Percentiles rank a stretch among this genome's conserved stretches.
Conservation (phyloP, 1,284 basidiomycete genomes). For the Megacollybia platyphylla region DNA sequence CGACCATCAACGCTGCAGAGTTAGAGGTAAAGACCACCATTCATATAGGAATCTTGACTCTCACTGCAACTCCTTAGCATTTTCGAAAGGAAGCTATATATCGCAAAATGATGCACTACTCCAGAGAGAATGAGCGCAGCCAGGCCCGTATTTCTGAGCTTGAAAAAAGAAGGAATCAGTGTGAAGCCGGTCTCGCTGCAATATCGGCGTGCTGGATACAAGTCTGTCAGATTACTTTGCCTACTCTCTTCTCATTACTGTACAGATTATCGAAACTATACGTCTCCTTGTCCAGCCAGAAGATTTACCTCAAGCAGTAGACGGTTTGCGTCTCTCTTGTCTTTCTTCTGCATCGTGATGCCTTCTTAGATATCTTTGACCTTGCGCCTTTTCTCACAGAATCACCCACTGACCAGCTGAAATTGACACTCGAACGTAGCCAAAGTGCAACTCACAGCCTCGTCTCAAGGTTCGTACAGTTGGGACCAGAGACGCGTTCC, state of each 20-base stretch:
- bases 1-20: constrained; percentile 42
- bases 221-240: constrained; percentile 27
- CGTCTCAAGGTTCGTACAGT: constrained; percentile 43
- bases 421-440: constrained; percentile 36
- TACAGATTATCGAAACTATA: constrained; percentile 58
- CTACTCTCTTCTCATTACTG: constrained; percentile 6
- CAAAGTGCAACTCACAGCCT: constrained; percentile 48
- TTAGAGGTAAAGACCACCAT: constrained; percentile 46
- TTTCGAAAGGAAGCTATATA: constrained; percentile 90
- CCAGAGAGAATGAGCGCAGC: constrained; percentile 67
- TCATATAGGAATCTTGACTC: constrained; percentile 7
- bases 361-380: constrained; percentile 33
- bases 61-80: constrained; percentile 17
- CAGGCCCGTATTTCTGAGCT: constrained; percentile 58
- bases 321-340: not conserved
- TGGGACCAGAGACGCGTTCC: constrained; percentile 21
- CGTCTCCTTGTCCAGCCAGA: constrained; percentile 47
- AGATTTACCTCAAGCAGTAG: constrained; percentile 17
- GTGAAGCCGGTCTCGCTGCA: constrained; percentile 70
- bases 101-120: constrained; percentile 84
- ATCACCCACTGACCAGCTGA: constrained; percentile 32
- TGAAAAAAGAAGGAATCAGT: constrained; percentile 60
- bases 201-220: constrained; percentile 87
- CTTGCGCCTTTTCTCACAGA: constrained; percentile 37
- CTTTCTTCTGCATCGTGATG: constrained; percentile 10